Evolutionary conservation across 2,329 filamentous ascomycete species (phyloP), one percentile per base, ranked within the genome.

Genomic region (Capronia coronata): DNA sequence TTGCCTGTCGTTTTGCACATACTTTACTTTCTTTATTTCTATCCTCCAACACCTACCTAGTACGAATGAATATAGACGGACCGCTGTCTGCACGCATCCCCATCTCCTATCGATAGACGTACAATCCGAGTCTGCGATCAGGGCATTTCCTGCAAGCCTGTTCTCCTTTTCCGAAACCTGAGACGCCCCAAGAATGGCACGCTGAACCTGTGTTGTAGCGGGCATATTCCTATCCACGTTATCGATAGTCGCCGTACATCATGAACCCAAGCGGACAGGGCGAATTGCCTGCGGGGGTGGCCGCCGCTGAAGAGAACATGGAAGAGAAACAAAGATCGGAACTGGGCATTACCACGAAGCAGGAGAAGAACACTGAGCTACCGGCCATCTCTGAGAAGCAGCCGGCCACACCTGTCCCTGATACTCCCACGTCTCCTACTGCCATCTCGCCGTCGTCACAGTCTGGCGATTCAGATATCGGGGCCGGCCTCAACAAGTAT

Each of bases 221-320:
- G 16, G 29, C n/a, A 11, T 22, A 37, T 35, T 13, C 21, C 16
- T 23, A 41, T 13, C 21, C 34, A 11, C 5, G 9, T 22, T 25
- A 14, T 22, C 2, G 25, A 25, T n/a, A 35, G 25, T 25, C 23
- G 21, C 40, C 5, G 8, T 11, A 27, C 22, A 51, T 16, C 37
- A 60, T 60, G 58, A 54, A 60, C 48, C 58, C 58, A 14, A 51
- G 47, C 23, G 57, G 57, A 11, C 50, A 50, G 16, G 59, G 56
- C 41, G 49, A 54, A 13, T 29, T 58, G 22, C 38, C 56, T 4
- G 51, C 43, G 16, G 52, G 46, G 21, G 46, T 50, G 5, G 32
- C 52, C 6, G 52, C 56, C 27, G 39, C 57, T 9, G 56, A 61
- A 46, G 43, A 59, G 27, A 56, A 60, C 19, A 32, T 52, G 7